These are phyloP conservation scores for Psilocybe cubensis DNA, from an alignment of 768 basidiomycete genomes.

Conservation along the genomic window DNA sequence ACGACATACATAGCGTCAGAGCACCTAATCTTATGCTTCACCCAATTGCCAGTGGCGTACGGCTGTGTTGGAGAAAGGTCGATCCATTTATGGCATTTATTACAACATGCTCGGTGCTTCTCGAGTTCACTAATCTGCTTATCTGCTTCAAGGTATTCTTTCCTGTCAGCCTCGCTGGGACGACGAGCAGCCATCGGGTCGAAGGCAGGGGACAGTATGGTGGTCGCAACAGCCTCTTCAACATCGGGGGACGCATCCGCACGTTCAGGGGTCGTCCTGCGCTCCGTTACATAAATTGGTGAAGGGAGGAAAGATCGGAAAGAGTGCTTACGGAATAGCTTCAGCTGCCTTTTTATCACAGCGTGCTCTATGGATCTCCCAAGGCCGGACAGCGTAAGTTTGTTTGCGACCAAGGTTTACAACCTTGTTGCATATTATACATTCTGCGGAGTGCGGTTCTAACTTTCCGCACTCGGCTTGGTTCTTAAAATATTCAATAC, in stretches of 20 bases:
- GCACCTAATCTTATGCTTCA: conserved; percentile 52
- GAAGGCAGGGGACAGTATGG: conserved; percentile 10
- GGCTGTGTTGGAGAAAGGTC: conserved; percentile 42
- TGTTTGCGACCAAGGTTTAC: conserved; percentile 59
- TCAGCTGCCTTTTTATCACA: conserved; percentile 49
- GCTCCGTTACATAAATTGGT: conserved; percentile 20
- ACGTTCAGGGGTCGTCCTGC: conserved; percentile 22
- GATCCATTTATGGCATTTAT: conserved; percentile 67
- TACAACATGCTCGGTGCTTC: conserved; percentile 58
- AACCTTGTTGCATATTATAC: conserved; percentile 58
- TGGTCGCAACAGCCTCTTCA: conserved; percentile 9
- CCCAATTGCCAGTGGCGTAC: conserved; percentile 60
- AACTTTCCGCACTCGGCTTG: conserved; percentile 60
- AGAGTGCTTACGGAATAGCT: conserved; percentile 17
- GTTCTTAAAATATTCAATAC: conserved; percentile 65
- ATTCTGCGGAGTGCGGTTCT: conserved; percentile 61
- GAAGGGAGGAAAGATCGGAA: neutral
- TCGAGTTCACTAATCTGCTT: conserved; percentile 52
- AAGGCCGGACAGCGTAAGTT: conserved; percentile 60
- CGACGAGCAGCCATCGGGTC: conserved; percentile 27
- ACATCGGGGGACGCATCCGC: conserved; percentile 11
- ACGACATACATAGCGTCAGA: conserved; percentile 41
- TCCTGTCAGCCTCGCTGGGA: conserved; percentile 45
- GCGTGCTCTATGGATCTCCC: conserved; percentile 60
- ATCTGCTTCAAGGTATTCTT: conserved; percentile 56